phyloP scores from a whole-genome alignment of 306 rosid species.

The Malus sylvestris region DNA sequence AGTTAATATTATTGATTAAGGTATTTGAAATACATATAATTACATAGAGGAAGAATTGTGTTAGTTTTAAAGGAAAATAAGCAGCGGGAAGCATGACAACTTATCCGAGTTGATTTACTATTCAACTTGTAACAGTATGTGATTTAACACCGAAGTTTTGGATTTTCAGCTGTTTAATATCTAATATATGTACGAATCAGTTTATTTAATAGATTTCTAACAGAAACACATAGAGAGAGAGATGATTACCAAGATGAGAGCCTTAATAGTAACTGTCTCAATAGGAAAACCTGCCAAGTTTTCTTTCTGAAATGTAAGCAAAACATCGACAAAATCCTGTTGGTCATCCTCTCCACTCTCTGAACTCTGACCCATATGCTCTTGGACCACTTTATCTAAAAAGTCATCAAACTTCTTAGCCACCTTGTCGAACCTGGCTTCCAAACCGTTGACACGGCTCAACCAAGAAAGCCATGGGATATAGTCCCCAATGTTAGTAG shows the following conservation, averaged over 20 bases:
- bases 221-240: background rate
- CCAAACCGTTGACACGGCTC: conserved; percentile 25
- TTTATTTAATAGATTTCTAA: background rate
- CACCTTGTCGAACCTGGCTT: conserved; percentile 23
- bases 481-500: conserved; percentile 31
- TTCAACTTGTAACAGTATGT: no score
- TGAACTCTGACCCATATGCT: conserved; percentile 16
- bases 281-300: conserved; percentile 25
- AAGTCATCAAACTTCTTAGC: conserved; percentile 38
- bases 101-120: no score
- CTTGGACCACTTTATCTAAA: conserved; percentile 35
- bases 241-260: conserved; percentile 30
- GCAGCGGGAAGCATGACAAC: no score
- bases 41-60: no score
- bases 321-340: conserved; percentile 42
- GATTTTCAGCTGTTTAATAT: no score
- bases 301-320: conserved; percentile 30
- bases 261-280: conserved; percentile 31
- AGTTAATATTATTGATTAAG: no score
- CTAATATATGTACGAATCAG: background rate
- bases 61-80: no score
- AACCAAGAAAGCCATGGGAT: conserved; percentile 56
- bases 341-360: background rate
- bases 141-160: no score
- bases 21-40: no score